Conservation (phyloP, 768 basidiomycete species). For the Trametopsis cervina region DNA sequence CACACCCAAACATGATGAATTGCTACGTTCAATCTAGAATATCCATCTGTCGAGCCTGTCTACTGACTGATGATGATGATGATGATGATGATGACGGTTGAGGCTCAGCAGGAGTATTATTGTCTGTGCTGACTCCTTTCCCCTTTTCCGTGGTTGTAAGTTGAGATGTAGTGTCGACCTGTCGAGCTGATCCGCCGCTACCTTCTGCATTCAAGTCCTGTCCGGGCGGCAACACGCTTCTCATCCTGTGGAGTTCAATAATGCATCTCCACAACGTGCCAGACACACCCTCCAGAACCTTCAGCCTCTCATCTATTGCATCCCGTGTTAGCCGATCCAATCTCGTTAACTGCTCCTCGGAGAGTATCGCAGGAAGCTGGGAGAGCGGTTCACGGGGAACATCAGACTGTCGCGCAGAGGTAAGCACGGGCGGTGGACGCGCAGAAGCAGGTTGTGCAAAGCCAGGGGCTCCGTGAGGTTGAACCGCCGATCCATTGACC, state of each 20-base stretch:
- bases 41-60: too few relatives aligned
- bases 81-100: too few relatives aligned
- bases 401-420: neutral
- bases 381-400: slow-evolving; percentile 9
- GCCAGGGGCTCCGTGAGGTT: neutral
- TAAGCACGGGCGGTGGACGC: neutral
- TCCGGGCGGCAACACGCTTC: slow-evolving; percentile 55
- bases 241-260: slow-evolving; percentile 69
- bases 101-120: too few relatives aligned
- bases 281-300: slow-evolving; percentile 74
- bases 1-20: neutral
- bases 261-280: slow-evolving; percentile 65
- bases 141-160: slow-evolving; percentile 3
- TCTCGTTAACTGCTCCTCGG: slow-evolving; percentile 54
- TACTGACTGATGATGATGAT: too few relatives aligned
- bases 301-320: slow-evolving; percentile 79
- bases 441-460: neutral
- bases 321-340: slow-evolving; percentile 68
- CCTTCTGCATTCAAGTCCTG: neutral
- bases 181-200: neutral
- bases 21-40: neutral
- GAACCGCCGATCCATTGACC: neutral
- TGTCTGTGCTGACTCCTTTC: neutral
- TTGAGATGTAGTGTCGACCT: neutral
- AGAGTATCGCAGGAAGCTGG: slow-evolving; percentile 40